These are phyloP conservation scores for Fusarium sp. DNA, from an alignment of 2,329 filamentous ascomycete species.

Conservation along the genomic window DNA sequence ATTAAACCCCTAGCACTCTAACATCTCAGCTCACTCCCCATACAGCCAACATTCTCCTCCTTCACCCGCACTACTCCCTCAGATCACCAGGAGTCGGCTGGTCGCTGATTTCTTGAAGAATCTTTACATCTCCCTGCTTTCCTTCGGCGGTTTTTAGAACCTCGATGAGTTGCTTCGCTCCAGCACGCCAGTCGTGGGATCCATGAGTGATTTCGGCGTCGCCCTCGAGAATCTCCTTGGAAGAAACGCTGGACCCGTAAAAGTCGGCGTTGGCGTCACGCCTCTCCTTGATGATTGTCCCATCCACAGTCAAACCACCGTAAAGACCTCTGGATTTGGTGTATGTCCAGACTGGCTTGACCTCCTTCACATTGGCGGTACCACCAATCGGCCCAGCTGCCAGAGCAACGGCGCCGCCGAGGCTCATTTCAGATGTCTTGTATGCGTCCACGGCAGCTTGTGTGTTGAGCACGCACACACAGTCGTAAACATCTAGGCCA, in stretches of 20 bases:
- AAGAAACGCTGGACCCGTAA: conserved; percentile 60
- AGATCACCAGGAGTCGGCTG: background rate
- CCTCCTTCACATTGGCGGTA: conserved; percentile 72
- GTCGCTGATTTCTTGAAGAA: background rate
- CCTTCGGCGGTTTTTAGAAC: background rate
- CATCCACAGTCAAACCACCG: conserved; percentile 75
- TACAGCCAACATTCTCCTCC: background rate
- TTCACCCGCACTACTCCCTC: background rate
- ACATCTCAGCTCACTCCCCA: background rate
- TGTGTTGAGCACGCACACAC: conserved; percentile 79
- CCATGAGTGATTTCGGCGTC: background rate
- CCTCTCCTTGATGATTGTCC: conserved; percentile 79
- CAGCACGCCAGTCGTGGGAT: background rate
- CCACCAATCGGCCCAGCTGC: conserved; percentile 69
- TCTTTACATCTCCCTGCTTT: background rate
- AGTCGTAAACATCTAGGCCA: conserved; percentile 82
- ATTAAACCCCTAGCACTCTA: background rate
- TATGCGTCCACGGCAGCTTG: conserved; percentile 75
- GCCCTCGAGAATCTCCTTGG: conserved; percentile 16
- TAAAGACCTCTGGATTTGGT: conserved; percentile 73
- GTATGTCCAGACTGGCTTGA: conserved; percentile 69
- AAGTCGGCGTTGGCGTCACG: conserved; percentile 79
- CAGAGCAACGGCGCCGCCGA: conserved; percentile 76
- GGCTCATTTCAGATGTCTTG: conserved; percentile 71
- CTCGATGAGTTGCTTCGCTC: background rate